Percentiles rank a stretch among this genome's conserved stretches.
Evolutionary conservation across 2,329 filamentous ascomycete species (phyloP).

Genomic region (Didymella arachidicola): DNA sequence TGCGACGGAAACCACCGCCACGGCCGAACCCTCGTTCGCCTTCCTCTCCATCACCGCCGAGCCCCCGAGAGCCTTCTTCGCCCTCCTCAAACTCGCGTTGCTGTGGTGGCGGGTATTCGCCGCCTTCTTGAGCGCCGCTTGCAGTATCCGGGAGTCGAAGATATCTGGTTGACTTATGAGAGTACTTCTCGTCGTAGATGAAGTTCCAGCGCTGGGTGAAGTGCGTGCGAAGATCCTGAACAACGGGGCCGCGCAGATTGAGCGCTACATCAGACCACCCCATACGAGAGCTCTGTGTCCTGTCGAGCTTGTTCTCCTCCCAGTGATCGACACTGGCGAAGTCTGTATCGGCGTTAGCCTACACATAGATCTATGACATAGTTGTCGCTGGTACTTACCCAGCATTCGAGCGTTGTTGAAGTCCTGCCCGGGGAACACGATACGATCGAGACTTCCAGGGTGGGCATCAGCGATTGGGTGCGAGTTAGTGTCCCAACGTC

Average conservation of each 20-base stretch:
- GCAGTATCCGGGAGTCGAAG: conserved; percentile 39
- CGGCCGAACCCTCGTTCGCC: conserved; percentile 46
- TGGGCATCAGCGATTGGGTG: conserved; percentile 87
- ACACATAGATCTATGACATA: no score
- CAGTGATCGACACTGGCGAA: conserved; percentile 80
- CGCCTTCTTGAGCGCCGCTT: conserved; percentile 46
- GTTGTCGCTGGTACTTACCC: conserved; percentile 62
- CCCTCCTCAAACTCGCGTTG: conserved; percentile 45
- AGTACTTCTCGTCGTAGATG: conserved; percentile 84
- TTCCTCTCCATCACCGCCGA: conserved; percentile 41
- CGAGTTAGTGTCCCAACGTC: conserved; percentile 85
- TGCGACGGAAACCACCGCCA: conserved; percentile 39
- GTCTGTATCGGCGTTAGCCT: conserved; percentile 52
- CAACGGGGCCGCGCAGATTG: conserved; percentile 75
- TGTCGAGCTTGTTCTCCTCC: conserved; percentile 86
- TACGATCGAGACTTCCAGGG: conserved; percentile 75
- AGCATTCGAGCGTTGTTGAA: conserved; percentile 88
- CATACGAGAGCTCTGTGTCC: conserved; percentile 82
- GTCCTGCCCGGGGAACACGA: conserved; percentile 87
- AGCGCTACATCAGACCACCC: conserved; percentile 90
- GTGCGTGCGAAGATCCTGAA: conserved; percentile 76
- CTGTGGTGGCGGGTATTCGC: conserved; percentile 55
- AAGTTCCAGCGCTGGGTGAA: conserved; percentile 93
- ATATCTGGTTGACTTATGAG: conserved; percentile 62
- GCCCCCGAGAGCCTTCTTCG: conserved; percentile 48